phyloP scores from a whole-genome alignment of 1,284 basidiomycete species.

The Malassezia nana region DNA sequence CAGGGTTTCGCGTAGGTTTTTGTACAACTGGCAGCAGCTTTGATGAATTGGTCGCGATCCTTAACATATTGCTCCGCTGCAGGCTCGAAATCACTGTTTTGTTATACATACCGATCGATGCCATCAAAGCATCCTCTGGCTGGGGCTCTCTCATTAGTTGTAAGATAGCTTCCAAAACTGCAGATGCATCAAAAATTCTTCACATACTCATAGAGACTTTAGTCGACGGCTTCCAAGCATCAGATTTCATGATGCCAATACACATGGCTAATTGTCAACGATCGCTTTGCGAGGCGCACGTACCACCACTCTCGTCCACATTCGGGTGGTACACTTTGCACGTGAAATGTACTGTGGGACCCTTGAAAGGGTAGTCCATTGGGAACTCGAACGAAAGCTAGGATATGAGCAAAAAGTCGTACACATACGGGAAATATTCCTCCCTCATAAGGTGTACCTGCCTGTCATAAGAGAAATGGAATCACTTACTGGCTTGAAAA shows the following conservation, averaged over 20 bases:
- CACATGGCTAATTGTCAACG: slow-evolving; percentile 21
- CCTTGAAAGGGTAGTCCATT: slow-evolving; percentile 48
- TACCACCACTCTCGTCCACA: slow-evolving; percentile 45
- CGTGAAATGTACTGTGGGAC: slow-evolving; percentile 41
- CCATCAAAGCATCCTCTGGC: slow-evolving; percentile 42
- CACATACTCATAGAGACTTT: slow-evolving; percentile 43
- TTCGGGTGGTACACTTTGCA: slow-evolving; percentile 47
- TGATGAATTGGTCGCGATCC: slow-evolving; percentile 32
- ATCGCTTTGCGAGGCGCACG: slow-evolving; percentile 2
- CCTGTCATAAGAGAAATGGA: not conserved
- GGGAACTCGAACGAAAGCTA: slow-evolving; percentile 37
- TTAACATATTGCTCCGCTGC: slow-evolving; percentile 41
- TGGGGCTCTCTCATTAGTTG: slow-evolving; percentile 43
- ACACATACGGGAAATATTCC: slow-evolving; percentile 9
- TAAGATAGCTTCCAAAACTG: slow-evolving; percentile 38
- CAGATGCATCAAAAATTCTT: not conserved
- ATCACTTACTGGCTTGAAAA: not conserved
- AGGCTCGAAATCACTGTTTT: not conserved
- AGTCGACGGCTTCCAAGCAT: slow-evolving; percentile 48
- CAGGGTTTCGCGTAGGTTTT: slow-evolving; percentile 17
- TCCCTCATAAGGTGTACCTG: slow-evolving; percentile 12
- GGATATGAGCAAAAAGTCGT: not conserved
- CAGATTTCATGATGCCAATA: slow-evolving; percentile 44
- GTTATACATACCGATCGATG: slow-evolving; percentile 36
- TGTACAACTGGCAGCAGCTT: slow-evolving; percentile 35